Base-by-base conservation (phyloP, 768 basidiomycete genomes). In the Aureoboletus auriporus region DNA sequence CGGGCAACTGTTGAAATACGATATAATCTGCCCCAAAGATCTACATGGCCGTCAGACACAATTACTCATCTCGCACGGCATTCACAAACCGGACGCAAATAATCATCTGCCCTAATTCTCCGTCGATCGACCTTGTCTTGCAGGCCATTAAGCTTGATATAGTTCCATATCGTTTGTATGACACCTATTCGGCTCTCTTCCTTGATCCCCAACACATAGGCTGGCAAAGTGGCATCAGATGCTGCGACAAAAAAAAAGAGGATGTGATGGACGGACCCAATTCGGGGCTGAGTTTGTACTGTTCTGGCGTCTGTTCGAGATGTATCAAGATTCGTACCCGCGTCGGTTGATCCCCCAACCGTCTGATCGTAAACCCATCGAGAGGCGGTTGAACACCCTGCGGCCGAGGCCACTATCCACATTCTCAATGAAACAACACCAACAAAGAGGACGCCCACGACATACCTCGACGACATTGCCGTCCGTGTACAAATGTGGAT, bases 391-490 rank as follows among this genome's bases (percentile, higher is more conserved):
- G 78, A 16, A 65, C 69, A 10, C 77, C 79, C 48, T 79, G 69
- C 2, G 75, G 67, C 13, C 80, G 76, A 33, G 80, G 76, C 83
- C 86, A 89, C 86, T 87, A 46, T 44, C 0, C 20, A 45, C 33
- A 42, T 38, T 6, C 11, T 42, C 41, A 26, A n/a, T 28, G 17
- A 47, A 20, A 4, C 33, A 43, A 3, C 11, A 26, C 35, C 6
- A 28, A 7, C 27, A 46, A 36, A 35, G 6, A 27, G 14, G 30
- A 47, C 6, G 34, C 26, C 16, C 20, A 28, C 5, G 39, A 17
- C 58, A 42, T 53, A 93, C 94, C 80, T 96, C 93, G 31, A 95
- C 82, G 13, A 93, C 83, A 58, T 94, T 95, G 17, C 84, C 81
- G 42, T 95, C 91, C 1, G 88, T 79, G 61, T 89, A 93, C 39